Evolutionary conservation across 768 basidiomycete genomes (phyloP).

Genomic region (Mycena metata): DNA sequence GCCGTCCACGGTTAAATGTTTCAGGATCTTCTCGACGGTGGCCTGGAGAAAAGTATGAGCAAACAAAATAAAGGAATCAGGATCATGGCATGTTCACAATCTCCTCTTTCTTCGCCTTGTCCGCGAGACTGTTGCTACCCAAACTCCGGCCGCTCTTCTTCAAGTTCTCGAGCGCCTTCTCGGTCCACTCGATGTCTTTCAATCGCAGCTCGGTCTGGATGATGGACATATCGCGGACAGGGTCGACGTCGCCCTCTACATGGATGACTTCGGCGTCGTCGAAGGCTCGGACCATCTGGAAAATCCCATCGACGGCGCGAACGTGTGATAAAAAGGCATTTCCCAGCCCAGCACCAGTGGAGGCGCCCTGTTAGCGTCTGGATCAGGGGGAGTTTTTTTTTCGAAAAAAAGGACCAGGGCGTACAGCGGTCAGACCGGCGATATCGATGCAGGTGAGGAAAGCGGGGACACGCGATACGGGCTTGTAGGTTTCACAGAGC

Average conservation of each 20-base stretch:
- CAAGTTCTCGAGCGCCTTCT: conserved; percentile 86
- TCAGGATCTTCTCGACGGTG: conserved; percentile 86
- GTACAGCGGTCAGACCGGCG: conserved; percentile 93
- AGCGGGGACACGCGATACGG: conserved; percentile 88
- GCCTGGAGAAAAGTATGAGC: conserved; percentile 60
- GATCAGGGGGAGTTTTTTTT: conserved; percentile 1
- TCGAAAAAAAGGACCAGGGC: conserved; percentile 43
- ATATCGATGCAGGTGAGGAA: conserved; percentile 99
- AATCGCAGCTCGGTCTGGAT: conserved; percentile 94
- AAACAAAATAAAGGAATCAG: background rate
- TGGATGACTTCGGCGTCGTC: conserved; percentile 99
- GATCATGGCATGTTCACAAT: conserved; percentile 64
- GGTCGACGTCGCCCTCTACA: conserved; percentile 98
- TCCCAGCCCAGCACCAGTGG: conserved; percentile 97
- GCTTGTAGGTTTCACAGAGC: conserved; percentile 93
- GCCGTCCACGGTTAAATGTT: conserved; percentile 80
- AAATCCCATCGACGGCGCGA: conserved; percentile 98
- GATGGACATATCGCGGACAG: conserved; percentile 96
- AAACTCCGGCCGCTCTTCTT: conserved; percentile 82
- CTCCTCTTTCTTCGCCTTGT: conserved; percentile 97
- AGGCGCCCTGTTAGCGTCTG: conserved; percentile 77
- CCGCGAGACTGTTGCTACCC: conserved; percentile 84
- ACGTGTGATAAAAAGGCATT: conserved; percentile 98
- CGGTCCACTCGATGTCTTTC: conserved; percentile 99
- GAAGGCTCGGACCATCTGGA: conserved; percentile 97